phyloP scores from a whole-genome alignment of 2,329 filamentous ascomycete genomes.

The Zymoseptoria pseudotritici region DNA sequence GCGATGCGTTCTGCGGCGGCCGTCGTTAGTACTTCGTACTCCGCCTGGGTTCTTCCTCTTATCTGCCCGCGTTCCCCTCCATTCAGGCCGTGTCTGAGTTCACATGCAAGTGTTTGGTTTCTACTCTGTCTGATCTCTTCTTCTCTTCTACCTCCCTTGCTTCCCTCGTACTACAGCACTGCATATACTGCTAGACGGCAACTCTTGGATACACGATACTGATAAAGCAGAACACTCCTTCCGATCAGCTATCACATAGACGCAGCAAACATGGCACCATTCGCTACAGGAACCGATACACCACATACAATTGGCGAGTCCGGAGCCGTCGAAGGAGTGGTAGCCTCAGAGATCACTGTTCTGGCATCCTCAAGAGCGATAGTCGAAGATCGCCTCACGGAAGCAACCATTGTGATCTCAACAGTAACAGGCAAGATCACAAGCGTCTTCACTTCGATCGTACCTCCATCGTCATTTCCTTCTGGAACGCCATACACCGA shows the following conservation, averaged over 20 bases:
- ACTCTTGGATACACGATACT: background rate
- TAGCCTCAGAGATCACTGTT: constrained; percentile 51
- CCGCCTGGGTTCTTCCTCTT: constrained; percentile 4
- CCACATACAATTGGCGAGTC: constrained; percentile 17
- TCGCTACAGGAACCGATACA: constrained; percentile 22
- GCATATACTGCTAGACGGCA: background rate
- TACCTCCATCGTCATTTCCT: constrained; percentile 71
- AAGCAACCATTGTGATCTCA: constrained; percentile 77
- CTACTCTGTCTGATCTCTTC: background rate
- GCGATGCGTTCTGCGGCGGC: background rate
- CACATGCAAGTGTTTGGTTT: constrained; percentile 4
- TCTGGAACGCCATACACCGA: constrained; percentile 66
- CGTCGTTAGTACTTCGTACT: background rate
- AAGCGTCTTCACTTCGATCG: constrained; percentile 62
- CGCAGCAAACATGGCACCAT: constrained; percentile 23
- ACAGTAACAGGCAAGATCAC: constrained; percentile 75
- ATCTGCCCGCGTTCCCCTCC: constrained; percentile 7
- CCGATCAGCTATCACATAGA: background rate
- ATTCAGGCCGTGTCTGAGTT: constrained; percentile 1
- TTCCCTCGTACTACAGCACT: background rate
- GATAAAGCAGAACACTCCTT: background rate
- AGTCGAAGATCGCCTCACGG: constrained; percentile 66
- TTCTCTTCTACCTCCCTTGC: background rate
- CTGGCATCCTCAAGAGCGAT: constrained; percentile 79
- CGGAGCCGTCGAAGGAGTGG: constrained; percentile 10